These are phyloP conservation scores for Zychaea mexicana DNA, from an alignment of 371 early-diverging fungal genomes.

Conservation along the genomic window DNA sequence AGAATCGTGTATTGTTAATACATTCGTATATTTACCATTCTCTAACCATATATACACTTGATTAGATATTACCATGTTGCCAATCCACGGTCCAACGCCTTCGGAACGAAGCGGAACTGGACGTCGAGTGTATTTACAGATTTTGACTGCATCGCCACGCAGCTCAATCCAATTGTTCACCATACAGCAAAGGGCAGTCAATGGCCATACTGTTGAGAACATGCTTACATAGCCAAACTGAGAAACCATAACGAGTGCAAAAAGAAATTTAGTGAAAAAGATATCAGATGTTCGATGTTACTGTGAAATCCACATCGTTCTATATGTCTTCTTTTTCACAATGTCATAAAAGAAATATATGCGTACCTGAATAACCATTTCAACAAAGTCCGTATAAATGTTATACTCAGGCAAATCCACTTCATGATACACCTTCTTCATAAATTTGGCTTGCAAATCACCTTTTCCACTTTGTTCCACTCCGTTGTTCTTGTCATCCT, in stretches of 20 bases:
- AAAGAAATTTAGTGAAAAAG: no score
- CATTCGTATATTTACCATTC: background rate
- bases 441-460: conserved; percentile 38
- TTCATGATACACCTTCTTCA: conserved; percentile 52
- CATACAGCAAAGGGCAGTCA: conserved; percentile 78
- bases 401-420: conserved; percentile 75
- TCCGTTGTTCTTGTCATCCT: conserved; percentile 7
- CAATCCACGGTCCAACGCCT: conserved; percentile 86
- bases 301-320: no score
- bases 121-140: conserved; percentile 77
- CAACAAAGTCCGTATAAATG: conserved; percentile 87
- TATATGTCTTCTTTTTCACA: background rate
- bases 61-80: conserved; percentile 53
- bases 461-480: no score
- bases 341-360: background rate
- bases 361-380: conserved; percentile 84
- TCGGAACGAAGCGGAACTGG: conserved; percentile 81
- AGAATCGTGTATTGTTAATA: no score
- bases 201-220: conserved; percentile 85
- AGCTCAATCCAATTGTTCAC: conserved; percentile 90
- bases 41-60: background rate
- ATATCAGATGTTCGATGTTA: no score
- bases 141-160: conserved; percentile 86
- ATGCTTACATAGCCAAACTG: conserved; percentile 87
- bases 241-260: background rate